A percentile compares a stretch with the other conserved stretches of the same genome.
phyloP scores from a whole-genome alignment of 2,329 filamentous ascomycete species.

The Xylariales sp. region DNA sequence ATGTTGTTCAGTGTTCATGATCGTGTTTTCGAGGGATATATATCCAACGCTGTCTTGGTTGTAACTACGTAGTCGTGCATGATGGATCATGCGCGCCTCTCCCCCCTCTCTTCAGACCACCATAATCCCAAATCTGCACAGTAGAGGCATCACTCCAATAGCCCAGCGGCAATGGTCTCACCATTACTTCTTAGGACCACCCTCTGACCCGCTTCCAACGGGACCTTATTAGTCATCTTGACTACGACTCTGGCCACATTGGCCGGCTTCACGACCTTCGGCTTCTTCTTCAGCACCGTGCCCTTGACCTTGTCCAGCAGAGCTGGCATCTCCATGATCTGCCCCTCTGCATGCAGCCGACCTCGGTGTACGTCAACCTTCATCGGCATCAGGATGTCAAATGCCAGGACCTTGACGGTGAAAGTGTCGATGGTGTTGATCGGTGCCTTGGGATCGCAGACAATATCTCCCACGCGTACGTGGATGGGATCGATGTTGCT shows the following conservation, averaged over 20 bases:
- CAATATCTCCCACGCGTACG: constrained; percentile 76
- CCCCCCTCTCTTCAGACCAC: no score
- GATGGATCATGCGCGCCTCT: no score
- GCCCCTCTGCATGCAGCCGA: constrained; percentile 71
- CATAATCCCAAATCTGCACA: no score
- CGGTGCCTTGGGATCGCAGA: constrained; percentile 66
- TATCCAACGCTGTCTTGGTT: no score
- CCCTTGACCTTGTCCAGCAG: constrained; percentile 76
- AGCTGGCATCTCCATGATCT: constrained; percentile 66
- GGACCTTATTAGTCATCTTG: constrained; percentile 67
- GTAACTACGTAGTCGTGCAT: no score
- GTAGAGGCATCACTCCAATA: no score
- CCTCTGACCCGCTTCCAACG: constrained; percentile 73
- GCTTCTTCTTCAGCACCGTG: constrained; percentile 73
- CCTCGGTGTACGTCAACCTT: constrained; percentile 85
- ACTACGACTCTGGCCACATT: constrained; percentile 73
- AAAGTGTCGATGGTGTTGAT: constrained; percentile 70
- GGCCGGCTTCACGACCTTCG: constrained; percentile 76
- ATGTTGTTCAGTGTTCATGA: no score
- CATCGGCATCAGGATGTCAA: constrained; percentile 86
- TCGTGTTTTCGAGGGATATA: no score
- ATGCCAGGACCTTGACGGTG: constrained; percentile 79
- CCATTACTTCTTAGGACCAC: constrained; percentile 79
- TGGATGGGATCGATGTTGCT: constrained; percentile 80
- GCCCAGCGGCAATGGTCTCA: constrained; percentile 79